phyloP scores from a whole-genome alignment of 176 grass and related monocot genomes.

The Carex kokanica region DNA sequence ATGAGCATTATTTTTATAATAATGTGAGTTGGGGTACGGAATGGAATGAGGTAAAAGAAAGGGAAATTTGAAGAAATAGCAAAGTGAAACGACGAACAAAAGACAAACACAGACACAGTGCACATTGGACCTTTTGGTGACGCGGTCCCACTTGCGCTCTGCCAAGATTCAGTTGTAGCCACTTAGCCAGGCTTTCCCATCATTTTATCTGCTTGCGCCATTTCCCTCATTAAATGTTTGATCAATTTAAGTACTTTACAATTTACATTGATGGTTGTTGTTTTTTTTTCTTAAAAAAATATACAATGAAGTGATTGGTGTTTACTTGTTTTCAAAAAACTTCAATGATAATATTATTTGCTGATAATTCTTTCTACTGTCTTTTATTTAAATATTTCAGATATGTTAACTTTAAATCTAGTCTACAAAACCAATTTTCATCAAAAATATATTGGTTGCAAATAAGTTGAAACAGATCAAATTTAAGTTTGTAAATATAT shows the following conservation, averaged over 20 bases:
- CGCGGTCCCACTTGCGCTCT: not conserved
- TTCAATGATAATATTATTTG: not conserved
- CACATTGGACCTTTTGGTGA: constrained; percentile 12
- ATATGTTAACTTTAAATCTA: not conserved
- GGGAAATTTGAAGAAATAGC: too few relatives aligned
- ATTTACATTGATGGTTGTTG: too few relatives aligned
- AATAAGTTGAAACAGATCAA: too few relatives aligned
- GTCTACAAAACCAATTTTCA: too few relatives aligned
- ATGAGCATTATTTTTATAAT: too few relatives aligned
- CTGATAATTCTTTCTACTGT: not conserved
- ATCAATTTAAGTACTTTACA: not conserved
- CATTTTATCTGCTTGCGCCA: not conserved
- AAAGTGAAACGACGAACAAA: constrained; percentile 21
- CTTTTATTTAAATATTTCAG: not conserved
- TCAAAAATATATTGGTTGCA: too few relatives aligned
- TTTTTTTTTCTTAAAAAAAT: too few relatives aligned
- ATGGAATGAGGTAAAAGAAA: too few relatives aligned
- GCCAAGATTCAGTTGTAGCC: constrained; percentile 29
- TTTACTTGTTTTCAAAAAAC: too few relatives aligned
- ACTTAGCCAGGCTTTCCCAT: constrained; percentile 6
- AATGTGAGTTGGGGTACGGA: too few relatives aligned
- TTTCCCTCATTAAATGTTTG: not conserved
- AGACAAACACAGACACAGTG: constrained; percentile 7
- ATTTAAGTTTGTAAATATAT: not conserved
- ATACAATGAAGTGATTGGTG: too few relatives aligned